Conservation (phyloP, 768 basidiomycete species). For the Tulasnella calospora region DNA sequence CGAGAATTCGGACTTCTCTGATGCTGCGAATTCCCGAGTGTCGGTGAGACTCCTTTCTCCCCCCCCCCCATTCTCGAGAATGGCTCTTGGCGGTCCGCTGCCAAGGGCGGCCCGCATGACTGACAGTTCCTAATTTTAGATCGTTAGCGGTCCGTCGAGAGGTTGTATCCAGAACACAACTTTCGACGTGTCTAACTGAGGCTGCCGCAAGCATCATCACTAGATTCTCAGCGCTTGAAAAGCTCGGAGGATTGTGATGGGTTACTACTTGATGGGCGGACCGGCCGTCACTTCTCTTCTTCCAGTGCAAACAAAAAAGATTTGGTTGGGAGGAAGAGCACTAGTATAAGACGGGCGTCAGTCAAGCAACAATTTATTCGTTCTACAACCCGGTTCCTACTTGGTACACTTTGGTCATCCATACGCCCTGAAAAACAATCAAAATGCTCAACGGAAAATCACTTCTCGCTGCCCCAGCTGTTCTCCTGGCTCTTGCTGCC, state of each 20-base stretch:
- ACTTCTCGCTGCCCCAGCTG: neutral
- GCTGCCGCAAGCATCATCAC: neutral
- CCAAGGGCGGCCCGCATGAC: too few species aligned
- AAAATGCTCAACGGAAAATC: slow-evolving; percentile 1
- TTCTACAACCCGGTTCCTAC: neutral
- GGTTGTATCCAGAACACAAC: neutral
- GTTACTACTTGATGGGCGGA: neutral
- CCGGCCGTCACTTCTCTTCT: neutral
- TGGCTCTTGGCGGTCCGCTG: neutral
- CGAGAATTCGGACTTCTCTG: neutral
- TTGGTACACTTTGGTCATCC: neutral
- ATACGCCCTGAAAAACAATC: neutral
- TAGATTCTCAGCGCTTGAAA: neutral
- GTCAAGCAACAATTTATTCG: neutral
- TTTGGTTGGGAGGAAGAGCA: neutral
- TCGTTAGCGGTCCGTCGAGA: neutral
- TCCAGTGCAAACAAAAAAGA: neutral
- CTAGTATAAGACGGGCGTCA: neutral
- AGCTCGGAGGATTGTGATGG: neutral
- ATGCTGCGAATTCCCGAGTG: neutral
- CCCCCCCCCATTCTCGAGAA: too few species aligned
- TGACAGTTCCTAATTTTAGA: neutral
- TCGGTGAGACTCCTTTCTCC: neutral
- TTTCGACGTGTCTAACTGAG: neutral
- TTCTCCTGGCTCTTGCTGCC: neutral